Base-by-base conservation (phyloP, 345 rosid genomes). In the Alliaria petiolata region DNA sequence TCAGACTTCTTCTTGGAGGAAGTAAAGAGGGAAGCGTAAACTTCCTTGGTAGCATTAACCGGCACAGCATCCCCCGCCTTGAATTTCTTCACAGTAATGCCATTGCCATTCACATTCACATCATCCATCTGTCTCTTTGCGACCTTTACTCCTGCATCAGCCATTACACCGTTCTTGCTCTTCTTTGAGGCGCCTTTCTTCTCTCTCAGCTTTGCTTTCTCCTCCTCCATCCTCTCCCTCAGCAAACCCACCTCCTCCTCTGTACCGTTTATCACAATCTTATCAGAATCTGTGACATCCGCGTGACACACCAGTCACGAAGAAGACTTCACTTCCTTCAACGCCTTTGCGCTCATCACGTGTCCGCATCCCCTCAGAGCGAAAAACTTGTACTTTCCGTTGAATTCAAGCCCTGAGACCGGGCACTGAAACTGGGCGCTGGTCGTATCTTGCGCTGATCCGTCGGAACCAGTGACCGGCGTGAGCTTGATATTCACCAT, bases 21-120 rank as follows among this genome's bases (percentile, higher is more conserved):
- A 10, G 93, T 90, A 76, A 95, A 95, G 16, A 95, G 85, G 2
- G 98, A 95, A 28, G 99, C 92, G 76, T 88, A 90, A 3, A 92
- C 95, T 64, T 85, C 89, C 83, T 88, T 88, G 0, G 82, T 95
- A 1, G 99, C 92, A 85, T 92, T 81, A 30, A 84, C 78, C 1
- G 99, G 99, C 4, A 83, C 90, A 33, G 71, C 53, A 79, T 86
- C 92, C 1, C 30, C 74, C 0, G 91, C 96, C 74, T 83, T 90
- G 69, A 89, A 90, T 70, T 81, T 75, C 84, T 92, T 95, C 76
- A 69, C 79, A 0, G 72, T 19, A 30, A 65, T 35, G 7, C 83
- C 89, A 65, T 78, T 83, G 35, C 75, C 79, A 55, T 76, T 82
- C 78, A 55, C 85, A 71, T 84, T 85, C 16, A 71, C 82, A 67